Base-by-base conservation (phyloP, 768 basidiomycete species). In the Kwoniella newhampshirensis region DNA sequence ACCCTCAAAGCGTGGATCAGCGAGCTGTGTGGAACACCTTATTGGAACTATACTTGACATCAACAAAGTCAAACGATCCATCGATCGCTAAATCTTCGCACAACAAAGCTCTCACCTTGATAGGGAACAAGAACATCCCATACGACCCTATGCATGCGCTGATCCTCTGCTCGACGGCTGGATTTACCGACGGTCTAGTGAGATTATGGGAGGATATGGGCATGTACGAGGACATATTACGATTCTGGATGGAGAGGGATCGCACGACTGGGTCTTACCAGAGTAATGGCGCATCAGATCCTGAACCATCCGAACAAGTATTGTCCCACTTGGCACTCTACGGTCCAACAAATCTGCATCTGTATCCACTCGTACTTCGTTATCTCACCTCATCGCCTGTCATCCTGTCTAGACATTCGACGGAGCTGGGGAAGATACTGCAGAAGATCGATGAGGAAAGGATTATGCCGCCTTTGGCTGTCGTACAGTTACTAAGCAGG, bases 1-100 rank as follows among this genome's bases (percentile, higher is more conserved):
- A 63, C 43, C 50, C 60, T 13, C 37, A 20, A 5, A 13, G 75
- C 8, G 54, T 60, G 4, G 89, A 93, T 68, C 90, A 91, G 67
- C 80, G 82, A 8, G 87, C 91, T 0, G 86, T 97, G 2, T 97
- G 93, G 93, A 96, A 94, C 77, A 97, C 93, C 9, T 80, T 98
- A 2, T 79, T 98, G 57, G 94, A 99, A 77, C 82, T 99, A 11
- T 97, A 97, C 74, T 82, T 99, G 15, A 51, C 66, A 2, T 68
- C 70, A 42, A 83, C 86, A 7, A 73, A 81, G 32, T 81, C 83
- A n/a, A 36, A 54, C 20, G 58, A 57, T 25, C 15, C 4, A 0
- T 9, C 48, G 1, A 53, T 53, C 1, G 66, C 64, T 12, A 48
- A 57, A 23, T 58, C 60, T 13, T 72, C 83, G 57, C 78, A 80